Evolutionary conservation across 2,329 filamentous ascomycete species (phyloP).

Genomic region (Aureobasidium uvarum): DNA sequence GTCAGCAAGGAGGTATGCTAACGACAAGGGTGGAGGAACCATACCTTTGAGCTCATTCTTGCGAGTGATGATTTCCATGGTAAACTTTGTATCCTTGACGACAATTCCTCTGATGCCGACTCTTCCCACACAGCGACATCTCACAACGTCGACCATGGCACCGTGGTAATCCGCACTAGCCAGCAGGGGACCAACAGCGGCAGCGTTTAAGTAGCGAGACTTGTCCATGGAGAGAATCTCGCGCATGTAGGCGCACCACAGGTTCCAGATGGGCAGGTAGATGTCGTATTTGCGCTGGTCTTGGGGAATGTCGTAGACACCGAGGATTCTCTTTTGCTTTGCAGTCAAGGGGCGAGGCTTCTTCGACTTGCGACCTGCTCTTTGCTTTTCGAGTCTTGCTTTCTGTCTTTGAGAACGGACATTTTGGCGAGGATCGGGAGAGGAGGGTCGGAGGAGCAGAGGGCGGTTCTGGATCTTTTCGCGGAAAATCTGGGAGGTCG

Average conservation of each 20-base stretch:
- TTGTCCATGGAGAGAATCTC: constrained; percentile 65
- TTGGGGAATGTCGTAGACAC: constrained; percentile 71
- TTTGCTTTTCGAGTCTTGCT: constrained; percentile 38
- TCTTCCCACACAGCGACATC: constrained; percentile 74
- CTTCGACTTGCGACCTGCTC: constrained; percentile 39
- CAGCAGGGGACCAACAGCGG: constrained; percentile 67
- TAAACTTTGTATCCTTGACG: constrained; percentile 80
- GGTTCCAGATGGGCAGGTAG: constrained; percentile 70
- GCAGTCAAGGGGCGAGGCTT: constrained; percentile 72
- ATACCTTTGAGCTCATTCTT: constrained; percentile 66
- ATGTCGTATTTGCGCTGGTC: constrained; percentile 68
- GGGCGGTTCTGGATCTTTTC: constrained; percentile 82
- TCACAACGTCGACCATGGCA: constrained; percentile 74
- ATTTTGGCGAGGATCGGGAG: constrained; percentile 57
- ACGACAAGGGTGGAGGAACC: constrained; percentile 31
- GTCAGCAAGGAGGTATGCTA: constrained; percentile 3
- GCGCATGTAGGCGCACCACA: constrained; percentile 84
- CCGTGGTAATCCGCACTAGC: constrained; percentile 89
- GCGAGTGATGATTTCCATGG: constrained; percentile 78
- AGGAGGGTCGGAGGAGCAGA: constrained; percentile 73
- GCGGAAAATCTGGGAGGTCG: constrained; percentile 67
- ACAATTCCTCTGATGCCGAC: constrained; percentile 86
- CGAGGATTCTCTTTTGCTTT: constrained; percentile 68
- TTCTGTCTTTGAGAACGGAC: constrained; percentile 51
- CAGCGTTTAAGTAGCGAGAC: constrained; percentile 54